A percentile compares a stretch with the other conserved stretches of the same genome.
These are phyloP conservation scores for Prosopis cineraria DNA, from an alignment of 306 rosid genomes.

Conservation along the genomic window DNA sequence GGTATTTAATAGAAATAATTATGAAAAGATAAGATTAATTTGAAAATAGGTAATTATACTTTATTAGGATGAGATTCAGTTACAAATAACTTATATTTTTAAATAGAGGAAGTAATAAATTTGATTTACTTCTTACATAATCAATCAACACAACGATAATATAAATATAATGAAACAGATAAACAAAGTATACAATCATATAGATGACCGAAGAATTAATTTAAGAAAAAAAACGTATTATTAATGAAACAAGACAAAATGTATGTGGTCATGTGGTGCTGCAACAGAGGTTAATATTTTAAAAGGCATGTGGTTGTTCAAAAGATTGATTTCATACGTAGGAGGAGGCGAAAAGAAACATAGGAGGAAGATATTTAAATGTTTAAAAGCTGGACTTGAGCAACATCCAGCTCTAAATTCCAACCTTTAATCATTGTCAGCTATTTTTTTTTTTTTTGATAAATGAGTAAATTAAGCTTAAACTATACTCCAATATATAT, in stretches of 20 bases:
- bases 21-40: too few relatives aligned
- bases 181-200: not conserved
- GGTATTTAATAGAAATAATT: too few relatives aligned
- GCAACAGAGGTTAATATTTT: not conserved
- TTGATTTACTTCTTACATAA: not conserved
- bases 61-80: too few relatives aligned
- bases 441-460: too few relatives aligned
- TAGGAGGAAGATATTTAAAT: not conserved
- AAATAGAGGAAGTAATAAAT: too few relatives aligned
- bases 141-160: not conserved
- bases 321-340: not conserved
- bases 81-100: too few relatives aligned
- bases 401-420: conserved; percentile 33
- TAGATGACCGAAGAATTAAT: not conserved
- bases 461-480: too few relatives aligned
- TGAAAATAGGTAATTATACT: too few relatives aligned
- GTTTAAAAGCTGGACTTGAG: not conserved
- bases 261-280: too few relatives aligned
- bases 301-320: not conserved
- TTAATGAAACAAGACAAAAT: not conserved
- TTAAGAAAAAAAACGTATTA: too few relatives aligned
- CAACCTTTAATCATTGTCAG: conserved; percentile 11
- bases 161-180: not conserved
- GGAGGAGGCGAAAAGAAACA: not conserved
- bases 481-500: too few relatives aligned